Percentiles rank a stretch among this genome's conserved stretches.
Evolutionary conservation across 192 early-diverging fungal genomes (phyloP).

Genomic region (Borealophlyctis nickersoniae): DNA sequence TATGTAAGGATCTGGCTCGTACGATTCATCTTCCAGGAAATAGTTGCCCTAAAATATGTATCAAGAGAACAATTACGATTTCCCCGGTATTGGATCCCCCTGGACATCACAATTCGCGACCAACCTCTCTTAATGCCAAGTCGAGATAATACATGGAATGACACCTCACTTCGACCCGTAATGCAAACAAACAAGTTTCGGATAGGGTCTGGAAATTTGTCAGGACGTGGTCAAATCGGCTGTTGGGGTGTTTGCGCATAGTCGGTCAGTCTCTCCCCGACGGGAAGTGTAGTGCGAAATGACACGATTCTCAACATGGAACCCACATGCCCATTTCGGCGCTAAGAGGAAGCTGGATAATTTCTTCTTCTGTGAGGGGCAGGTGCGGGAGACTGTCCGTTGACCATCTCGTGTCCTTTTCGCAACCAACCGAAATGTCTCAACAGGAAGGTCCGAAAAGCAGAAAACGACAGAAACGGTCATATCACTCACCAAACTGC

Average conservation of each 20-base stretch:
- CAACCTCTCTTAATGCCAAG: constrained; percentile 81
- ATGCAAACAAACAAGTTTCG: constrained; percentile 72
- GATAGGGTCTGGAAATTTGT: constrained; percentile 71
- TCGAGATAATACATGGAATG: constrained; percentile 87
- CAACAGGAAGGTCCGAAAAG: too few relatives aligned
- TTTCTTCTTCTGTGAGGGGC: constrained; percentile 27
- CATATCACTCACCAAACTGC: neutral
- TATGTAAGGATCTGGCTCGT: constrained; percentile 87
- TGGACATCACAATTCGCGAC: neutral
- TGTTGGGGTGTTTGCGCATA: too few relatives aligned
- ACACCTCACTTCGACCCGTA: constrained; percentile 79
- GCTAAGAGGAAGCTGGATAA: constrained; percentile 38
- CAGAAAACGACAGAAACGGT: too few relatives aligned
- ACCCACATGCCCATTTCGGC: constrained; percentile 53
- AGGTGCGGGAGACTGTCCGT: constrained; percentile 32
- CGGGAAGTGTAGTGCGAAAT: too few relatives aligned
- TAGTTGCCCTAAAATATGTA: constrained; percentile 71
- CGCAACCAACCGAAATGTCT: too few relatives aligned
- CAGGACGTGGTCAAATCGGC: constrained; percentile 35
- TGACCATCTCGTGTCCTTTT: too few relatives aligned
- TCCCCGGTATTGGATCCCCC: neutral
- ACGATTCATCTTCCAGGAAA: constrained; percentile 66
- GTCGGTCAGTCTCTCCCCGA: too few relatives aligned
- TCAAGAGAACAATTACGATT: neutral
- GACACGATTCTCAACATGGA: too few relatives aligned